phyloP scores from a whole-genome alignment of 306 rosid genomes.

The Dicorynia guianensis region DNA sequence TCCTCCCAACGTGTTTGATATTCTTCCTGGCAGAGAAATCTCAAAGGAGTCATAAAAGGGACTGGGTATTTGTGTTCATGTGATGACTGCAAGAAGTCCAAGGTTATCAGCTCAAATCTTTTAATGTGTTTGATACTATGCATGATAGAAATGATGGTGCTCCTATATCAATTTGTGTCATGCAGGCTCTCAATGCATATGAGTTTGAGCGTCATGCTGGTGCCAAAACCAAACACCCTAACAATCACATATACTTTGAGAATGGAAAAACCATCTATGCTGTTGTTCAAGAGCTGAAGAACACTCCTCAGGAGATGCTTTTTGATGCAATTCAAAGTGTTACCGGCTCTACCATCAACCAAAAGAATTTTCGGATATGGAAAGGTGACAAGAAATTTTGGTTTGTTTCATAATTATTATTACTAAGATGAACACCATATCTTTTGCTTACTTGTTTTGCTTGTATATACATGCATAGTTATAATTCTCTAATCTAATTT shows the following conservation, averaged over 20 bases:
- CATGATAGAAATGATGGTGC: constrained; percentile 37
- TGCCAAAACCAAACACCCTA: constrained; percentile 96
- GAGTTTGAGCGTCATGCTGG: constrained; percentile 96
- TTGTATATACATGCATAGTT: no score
- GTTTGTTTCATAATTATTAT: constrained; percentile 22
- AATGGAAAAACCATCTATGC: constrained; percentile 94
- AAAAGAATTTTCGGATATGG: constrained; percentile 83
- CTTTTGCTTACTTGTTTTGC: constrained; percentile 18
- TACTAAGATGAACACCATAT: constrained; percentile 17
- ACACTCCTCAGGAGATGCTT: constrained; percentile 82
- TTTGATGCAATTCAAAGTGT: constrained; percentile 85
- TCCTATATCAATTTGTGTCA: constrained; percentile 46
- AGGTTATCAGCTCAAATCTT: constrained; percentile 59
- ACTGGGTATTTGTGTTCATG: constrained; percentile 93
- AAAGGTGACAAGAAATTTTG: constrained; percentile 63
- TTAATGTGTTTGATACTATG: constrained; percentile 29
- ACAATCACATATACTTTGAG: constrained; percentile 91
- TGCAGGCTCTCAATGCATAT: constrained; percentile 91
- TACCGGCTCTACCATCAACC: constrained; percentile 83
- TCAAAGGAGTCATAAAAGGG: constrained; percentile 80
- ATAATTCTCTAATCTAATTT: constrained; percentile 7
- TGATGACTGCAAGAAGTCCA: constrained; percentile 70
- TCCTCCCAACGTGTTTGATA: constrained; percentile 25
- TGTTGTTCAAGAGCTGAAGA: constrained; percentile 95
- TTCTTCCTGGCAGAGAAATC: constrained; percentile 70